phyloP scores from a whole-genome alignment of 148 eudicot species.

The Vaccinium vitisidaea region DNA sequence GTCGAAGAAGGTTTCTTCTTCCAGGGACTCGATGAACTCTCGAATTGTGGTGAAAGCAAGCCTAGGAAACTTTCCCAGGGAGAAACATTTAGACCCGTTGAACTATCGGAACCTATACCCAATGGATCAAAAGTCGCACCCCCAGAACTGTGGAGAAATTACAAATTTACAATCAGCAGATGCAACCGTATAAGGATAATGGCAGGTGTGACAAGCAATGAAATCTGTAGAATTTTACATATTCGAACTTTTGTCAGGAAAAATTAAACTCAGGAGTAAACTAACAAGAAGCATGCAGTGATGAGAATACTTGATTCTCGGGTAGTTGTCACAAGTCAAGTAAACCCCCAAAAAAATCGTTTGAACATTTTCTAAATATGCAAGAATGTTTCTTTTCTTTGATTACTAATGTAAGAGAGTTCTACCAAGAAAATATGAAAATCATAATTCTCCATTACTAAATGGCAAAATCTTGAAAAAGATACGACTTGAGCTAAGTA shows the following conservation, averaged over 20 bases:
- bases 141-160: conserved; percentile 38
- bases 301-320: background rate
- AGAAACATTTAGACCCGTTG: conserved; percentile 43
- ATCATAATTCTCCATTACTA: background rate
- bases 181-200: background rate
- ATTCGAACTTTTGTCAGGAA: background rate
- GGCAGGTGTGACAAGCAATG: background rate
- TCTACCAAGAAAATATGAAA: background rate
- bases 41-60: conserved; percentile 52
- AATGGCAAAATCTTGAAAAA: background rate
- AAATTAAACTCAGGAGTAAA: background rate
- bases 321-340: background rate
- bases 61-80: conserved; percentile 63
- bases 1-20: conserved; percentile 69
- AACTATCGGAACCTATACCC: conserved; percentile 57
- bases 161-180: conserved; percentile 16
- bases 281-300: background rate
- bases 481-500: background rate
- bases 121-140: conserved; percentile 77
- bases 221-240: background rate
- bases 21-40: conserved; percentile 67
- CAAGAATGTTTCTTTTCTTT: background rate
- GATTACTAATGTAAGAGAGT: background rate
- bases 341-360: background rate
- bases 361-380: background rate